Evolutionary conservation across 164 flowering plant genomes (phyloP), one percentile per base, ranked within the genome.

Genomic region (Echeveria elegans): DNA sequence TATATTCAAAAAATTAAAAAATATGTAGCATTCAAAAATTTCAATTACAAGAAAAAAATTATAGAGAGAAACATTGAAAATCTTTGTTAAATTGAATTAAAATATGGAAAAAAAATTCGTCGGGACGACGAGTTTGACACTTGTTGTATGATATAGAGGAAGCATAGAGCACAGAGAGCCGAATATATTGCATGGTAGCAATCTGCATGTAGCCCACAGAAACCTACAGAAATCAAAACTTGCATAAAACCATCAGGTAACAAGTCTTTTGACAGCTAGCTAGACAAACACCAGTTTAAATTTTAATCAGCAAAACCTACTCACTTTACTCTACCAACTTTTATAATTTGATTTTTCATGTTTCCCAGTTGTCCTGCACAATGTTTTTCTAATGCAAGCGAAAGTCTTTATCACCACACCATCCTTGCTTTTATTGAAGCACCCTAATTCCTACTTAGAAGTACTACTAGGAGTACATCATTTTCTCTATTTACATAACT

Each of bases 201-300:
- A 6, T 19, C 8, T n/a, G 23, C 26, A 50, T 24, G 5, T 12
- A 0, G 47, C 47, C 56, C 56, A 50, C 56, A 43, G n/a, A n/a
- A n/a, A n/a, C n/a, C n/a, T n/a, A n/a, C n/a, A n/a, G 28, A 48
- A 48, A 50, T 50, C 56, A 50, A n/a, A 50, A 50, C 56, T 50
- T 50, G 28, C 3, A 50, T n/a, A 1, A 50, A 50, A 50, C 23
- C 56, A 50, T 7, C 28, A 50, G 56, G 56, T 50, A 50, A 50
- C n/a, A 50, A 50, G 21, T 50, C 56, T 50, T 50, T 50, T 19
- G 56, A 21, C 56, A 50, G 56, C 56, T n/a, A 6, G 56, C 56
- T 5, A 6, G 56, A 43, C 47, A 43, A 24, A 53, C 31, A 53
- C 15, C 29, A 53, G 29, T 53, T 24, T 53, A 26, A 53, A 2